Evolutionary conservation across 495 filamentous ascomycete species (phyloP).

Genomic region (Talaromyces liani): DNA sequence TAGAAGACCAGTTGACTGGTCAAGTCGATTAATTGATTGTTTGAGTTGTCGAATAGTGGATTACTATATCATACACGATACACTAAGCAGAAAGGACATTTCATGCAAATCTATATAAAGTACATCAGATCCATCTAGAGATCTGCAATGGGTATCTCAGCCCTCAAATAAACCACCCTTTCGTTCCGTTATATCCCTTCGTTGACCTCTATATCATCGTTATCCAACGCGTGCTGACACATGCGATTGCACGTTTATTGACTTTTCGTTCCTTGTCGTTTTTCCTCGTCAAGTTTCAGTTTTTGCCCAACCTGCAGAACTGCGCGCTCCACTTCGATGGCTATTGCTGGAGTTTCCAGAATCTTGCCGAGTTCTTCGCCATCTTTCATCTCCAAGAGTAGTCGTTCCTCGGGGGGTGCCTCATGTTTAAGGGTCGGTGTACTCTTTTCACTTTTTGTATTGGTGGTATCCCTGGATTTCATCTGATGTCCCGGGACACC

Average conservation of each 20-base stretch:
- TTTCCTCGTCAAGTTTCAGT: slow-evolving; percentile 26
- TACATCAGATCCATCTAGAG: neutral
- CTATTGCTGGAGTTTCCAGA: slow-evolving; percentile 73
- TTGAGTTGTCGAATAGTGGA: neutral
- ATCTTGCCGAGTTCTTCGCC: slow-evolving; percentile 58
- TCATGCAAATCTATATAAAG: neutral
- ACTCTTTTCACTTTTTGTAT: neutral
- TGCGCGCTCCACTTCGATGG: slow-evolving; percentile 82
- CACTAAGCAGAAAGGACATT: neutral
- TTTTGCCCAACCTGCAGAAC: slow-evolving; percentile 76
- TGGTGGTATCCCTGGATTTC: neutral
- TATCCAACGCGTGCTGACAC: neutral
- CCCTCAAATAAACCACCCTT: neutral
- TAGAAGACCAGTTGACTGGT: too few relatives aligned
- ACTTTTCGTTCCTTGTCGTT: neutral
- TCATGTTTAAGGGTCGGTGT: slow-evolving; percentile 16
- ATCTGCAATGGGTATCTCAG: neutral
- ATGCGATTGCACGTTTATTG: neutral
- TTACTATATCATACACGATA: neutral
- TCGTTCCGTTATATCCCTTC: neutral
- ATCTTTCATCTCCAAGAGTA: slow-evolving; percentile 51
- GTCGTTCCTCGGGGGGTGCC: slow-evolving; percentile 44
- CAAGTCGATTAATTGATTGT: neutral
- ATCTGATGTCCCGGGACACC: neutral
- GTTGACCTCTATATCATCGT: neutral